Conservation (phyloP, 2,329 filamentous ascomycete genomes). For the Neurospora sp. region DNA sequence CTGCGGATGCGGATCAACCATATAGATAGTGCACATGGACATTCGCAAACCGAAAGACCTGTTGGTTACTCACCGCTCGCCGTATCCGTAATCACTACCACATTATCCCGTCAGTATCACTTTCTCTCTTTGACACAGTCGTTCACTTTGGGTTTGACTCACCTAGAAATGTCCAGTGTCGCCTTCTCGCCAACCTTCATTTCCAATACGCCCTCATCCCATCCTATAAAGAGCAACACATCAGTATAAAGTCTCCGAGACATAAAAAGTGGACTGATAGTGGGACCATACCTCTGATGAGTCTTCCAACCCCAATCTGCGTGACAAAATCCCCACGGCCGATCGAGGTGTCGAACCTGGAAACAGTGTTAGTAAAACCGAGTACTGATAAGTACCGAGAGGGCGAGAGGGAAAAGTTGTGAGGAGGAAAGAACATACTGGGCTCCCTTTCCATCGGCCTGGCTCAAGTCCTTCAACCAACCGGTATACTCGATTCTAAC, state of each 20-base stretch:
- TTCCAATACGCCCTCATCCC: constrained; percentile 72
- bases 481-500: constrained; percentile 90
- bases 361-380: constrained; percentile 6
- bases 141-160: constrained; percentile 22
- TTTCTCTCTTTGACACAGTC: not conserved
- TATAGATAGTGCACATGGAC: not conserved
- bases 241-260: constrained; percentile 2
- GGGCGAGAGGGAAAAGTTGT: not conserved
- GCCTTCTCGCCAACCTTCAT: constrained; percentile 93
- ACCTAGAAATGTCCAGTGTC: constrained; percentile 71
- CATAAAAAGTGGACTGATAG: not conserved
- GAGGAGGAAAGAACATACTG: constrained; percentile 38
- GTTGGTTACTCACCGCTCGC: constrained; percentile 38
- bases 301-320: constrained; percentile 68
- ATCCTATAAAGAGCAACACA: constrained; percentile 39
- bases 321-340: constrained; percentile 67
- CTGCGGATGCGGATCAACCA: not conserved
- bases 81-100: constrained; percentile 54
- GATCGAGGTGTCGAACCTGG: constrained; percentile 81
- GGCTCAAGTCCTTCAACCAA: constrained; percentile 60
- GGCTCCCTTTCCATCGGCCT: constrained; percentile 55
- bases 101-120: constrained; percentile 9
- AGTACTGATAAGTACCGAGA: not conserved
- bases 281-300: constrained; percentile 65
- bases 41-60: not conserved